Evolutionary conservation across 1,284 basidiomycete species (phyloP).

Genomic region (Microbotryomycetes sp.): DNA sequence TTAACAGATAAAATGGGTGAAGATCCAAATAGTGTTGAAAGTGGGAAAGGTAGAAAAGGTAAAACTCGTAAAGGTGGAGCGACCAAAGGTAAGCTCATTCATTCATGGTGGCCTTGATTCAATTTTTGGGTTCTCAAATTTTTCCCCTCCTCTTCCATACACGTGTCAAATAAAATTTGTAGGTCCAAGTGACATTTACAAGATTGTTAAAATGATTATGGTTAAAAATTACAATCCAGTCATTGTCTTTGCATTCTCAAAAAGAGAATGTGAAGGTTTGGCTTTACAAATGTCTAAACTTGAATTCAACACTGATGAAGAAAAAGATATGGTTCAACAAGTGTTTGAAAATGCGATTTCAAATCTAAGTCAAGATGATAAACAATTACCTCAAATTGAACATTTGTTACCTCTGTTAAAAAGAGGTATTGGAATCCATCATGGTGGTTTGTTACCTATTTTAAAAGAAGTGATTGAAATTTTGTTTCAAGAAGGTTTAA

Average conservation of each 20-base stretch:
- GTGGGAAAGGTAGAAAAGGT: slow-evolving; percentile 68
- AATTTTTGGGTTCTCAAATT: background rate
- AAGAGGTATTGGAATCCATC: slow-evolving; percentile 96
- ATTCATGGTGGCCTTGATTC: background rate
- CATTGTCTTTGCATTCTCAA: slow-evolving; percentile 97
- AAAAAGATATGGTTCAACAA: slow-evolving; percentile 77
- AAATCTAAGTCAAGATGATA: slow-evolving; percentile 79
- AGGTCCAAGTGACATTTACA: slow-evolving; percentile 92
- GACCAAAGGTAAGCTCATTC: slow-evolving; percentile 64
- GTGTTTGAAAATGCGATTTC: slow-evolving; percentile 96
- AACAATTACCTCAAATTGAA: slow-evolving; percentile 86
- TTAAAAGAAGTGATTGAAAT: slow-evolving; percentile 99
- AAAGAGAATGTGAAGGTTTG: slow-evolving; percentile 91
- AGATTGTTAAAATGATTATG: slow-evolving; percentile 99
- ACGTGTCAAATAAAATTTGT: slow-evolving; percentile 12
- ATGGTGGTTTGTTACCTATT: slow-evolving; percentile 93
- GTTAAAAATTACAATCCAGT: slow-evolving; percentile 96
- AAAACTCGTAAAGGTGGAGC: slow-evolving; percentile 86
- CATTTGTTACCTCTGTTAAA: slow-evolving; percentile 88
- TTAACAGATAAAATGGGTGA: slow-evolving; percentile 79
- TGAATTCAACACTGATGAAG: slow-evolving; percentile 91
- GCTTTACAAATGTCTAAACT: slow-evolving; percentile 90
- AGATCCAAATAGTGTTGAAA: slow-evolving; percentile 53
- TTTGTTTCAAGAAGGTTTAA: slow-evolving; percentile 97
- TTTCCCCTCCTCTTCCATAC: background rate